Evolutionary conservation across 441 rosid species (phyloP), one percentile per base, ranked within the genome.

Genomic region (Dalechampia spathulata): DNA sequence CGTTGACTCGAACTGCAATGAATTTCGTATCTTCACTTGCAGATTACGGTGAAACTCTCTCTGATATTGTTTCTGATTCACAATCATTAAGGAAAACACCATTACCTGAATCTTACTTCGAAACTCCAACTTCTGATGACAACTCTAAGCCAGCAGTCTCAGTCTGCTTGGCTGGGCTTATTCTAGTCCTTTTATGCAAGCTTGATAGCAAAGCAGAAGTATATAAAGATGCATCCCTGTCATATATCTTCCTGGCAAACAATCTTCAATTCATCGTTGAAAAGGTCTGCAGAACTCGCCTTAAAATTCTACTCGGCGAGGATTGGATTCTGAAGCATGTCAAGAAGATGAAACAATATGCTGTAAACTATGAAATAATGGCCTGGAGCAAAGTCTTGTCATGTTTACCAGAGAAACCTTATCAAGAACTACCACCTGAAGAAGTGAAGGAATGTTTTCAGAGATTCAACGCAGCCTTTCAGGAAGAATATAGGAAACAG

Each of bases 161-260:
- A 1, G 64, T 64, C 41, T 66, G 76, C 55, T 37, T 90, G 2
- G 86, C 88, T 5, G 71, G 92, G 92, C 65, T 87, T n/a, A 57
- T 85, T 10, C 81, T 90, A 36, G 70, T 87, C 49, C 61, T 82
- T 50, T 60, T 90, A 10, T 87, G 96, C 77, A 87, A 87, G 70
- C 63, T 90, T 51, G 94, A 90, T 63, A 64, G 68, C 6, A 87
- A 79, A 60, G 81, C 94, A 20, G 63, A 77, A 50, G 52, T 58
- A 32, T 85, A 90, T 73, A 81, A 74, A 49, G 88, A 85, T 44
- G 72, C 75, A n/a, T 65, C 86, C 12, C 78, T 80, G 15, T 79
- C 96, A 2, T 90, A 90, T 65, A 72, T 90, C 26, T 87, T 87
- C 80, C 65, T 90, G 2, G 87, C 88, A 0, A 90, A 90, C 71